Evolutionary conservation across 768 basidiomycete species (phyloP), one percentile per base, ranked within the genome.

Genomic region (Trichaptum fuscoviolaceum): DNA sequence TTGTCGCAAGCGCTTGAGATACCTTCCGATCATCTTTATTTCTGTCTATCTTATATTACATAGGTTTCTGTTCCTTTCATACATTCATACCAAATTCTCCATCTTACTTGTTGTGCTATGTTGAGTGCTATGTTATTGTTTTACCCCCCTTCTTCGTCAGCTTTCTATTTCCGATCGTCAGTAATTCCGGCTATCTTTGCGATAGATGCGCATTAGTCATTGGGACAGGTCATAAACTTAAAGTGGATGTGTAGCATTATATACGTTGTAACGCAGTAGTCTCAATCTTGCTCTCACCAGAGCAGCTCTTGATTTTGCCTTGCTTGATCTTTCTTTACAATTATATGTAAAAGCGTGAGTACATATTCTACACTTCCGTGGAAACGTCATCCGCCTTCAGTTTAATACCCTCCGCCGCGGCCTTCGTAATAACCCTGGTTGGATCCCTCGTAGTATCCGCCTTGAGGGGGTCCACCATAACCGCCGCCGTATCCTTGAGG

Each of bases 401-500:
- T 52, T 61, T 61, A 61, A 34, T 61, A 61, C 24, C 59, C 59
- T 15, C 59, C 59, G 12, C 59, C 59, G 30, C 30, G 30, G 30
- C 59, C 59, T 15, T 34, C 23, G 59, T 61, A 61, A 9, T 34
- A 52, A 4, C 42, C 42, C 20, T 52, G 42, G 42, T 52, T 52
- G 20, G 42, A 25, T 61, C 59, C 59, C 25, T 34, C 59, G 24
- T 34, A 25, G 23, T 61, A 61, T 1, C 59, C 59, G 24, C 59
- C 59, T 61, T 61, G 59, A 12, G 10, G 24, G 15, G 59, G 59
- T 15, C 59, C 59, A 12, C 25, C 25, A 61, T 61, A 61, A 3
- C 42, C 42, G 42, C 42, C 42, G 20, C 42, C 42, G 23, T 61
- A 61, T 61, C 59, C 59, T 61, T 61, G 59, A 12, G 59, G 59